A percentile compares a stretch with the other conserved stretches of the same genome.
These are phyloP conservation scores for Arachnopeziza araneosa DNA, from an alignment of 2,329 filamentous ascomycete genomes.

Conservation along the genomic window DNA sequence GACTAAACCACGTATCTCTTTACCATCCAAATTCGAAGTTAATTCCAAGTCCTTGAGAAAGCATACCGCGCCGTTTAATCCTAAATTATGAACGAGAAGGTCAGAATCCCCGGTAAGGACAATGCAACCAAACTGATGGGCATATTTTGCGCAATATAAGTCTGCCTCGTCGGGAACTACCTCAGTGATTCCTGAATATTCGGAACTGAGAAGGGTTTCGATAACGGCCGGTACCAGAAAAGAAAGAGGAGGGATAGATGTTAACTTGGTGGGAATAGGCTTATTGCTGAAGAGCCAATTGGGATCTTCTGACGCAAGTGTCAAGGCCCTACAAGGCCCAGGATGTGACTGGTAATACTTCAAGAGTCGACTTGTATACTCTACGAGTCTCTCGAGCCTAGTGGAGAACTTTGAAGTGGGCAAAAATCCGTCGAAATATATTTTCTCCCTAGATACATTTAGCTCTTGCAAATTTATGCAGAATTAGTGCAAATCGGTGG, in stretches of 20 bases:
- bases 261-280: conserved; percentile 15
- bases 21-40: conserved; percentile 1
- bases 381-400: conserved; percentile 21
- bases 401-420: conserved; percentile 41
- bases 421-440: conserved; percentile 84
- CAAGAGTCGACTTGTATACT: conserved; percentile 21
- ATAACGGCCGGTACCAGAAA: conserved; percentile 76
- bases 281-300: conserved; percentile 20
- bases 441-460: conserved; percentile 46
- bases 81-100: conserved; percentile 69
- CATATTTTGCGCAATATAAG: conserved; percentile 64
- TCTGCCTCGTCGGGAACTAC: conserved; percentile 85
- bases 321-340: conserved; percentile 12
- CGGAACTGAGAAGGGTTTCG: conserved; percentile 54
- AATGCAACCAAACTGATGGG: conserved; percentile 47
- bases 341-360: conserved; percentile 21
- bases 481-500: too few relatives aligned
- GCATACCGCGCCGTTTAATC: conserved; percentile 52
- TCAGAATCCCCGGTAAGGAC: conserved; percentile 86
- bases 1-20: conserved; percentile 23
- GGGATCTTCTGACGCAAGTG: conserved; percentile 13
- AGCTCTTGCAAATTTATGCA: conserved; percentile 1
- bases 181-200: conserved; percentile 39
- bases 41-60: conserved; percentile 59
- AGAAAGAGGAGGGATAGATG: conserved; percentile 40